Evolutionary conservation across 2,329 filamentous ascomycete genomes (phyloP).

Genomic region (Xylariaceae sp.): DNA sequence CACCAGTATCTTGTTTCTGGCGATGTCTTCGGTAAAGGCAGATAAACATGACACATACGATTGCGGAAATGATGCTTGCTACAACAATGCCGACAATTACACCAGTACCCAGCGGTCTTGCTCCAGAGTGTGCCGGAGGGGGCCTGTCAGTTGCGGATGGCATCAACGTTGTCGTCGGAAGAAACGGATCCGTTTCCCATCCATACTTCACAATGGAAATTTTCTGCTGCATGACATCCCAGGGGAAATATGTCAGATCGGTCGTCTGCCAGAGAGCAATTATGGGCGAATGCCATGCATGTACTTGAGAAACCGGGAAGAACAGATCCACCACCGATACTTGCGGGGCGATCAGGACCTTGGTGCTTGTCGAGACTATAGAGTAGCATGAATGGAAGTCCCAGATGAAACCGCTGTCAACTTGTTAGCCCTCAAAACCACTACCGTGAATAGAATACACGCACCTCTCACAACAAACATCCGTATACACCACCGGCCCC

Average conservation of each 20-base stretch:
- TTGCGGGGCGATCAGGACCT: not conserved
- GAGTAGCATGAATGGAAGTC: conserved; percentile 14
- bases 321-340: not conserved
- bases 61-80: not conserved
- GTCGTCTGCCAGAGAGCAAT: not conserved
- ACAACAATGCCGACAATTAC: not conserved
- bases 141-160: not conserved
- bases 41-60: not conserved
- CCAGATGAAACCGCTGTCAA: conserved; percentile 4
- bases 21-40: not conserved
- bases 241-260: conserved; percentile 3
- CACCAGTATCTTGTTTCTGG: not conserved
- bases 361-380: conserved; percentile 9
- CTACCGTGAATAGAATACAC: not conserved
- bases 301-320: not conserved
- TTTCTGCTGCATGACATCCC: conserved; percentile 2
- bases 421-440: not conserved
- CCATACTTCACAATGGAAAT: conserved; percentile 1
- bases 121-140: not conserved
- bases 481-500: not conserved
- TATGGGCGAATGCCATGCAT: conserved; percentile 1
- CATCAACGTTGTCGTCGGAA: not conserved
- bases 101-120: not conserved
- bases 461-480: conserved; percentile 10
- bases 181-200: not conserved